Evolutionary conservation across 23 red algal genomes (phyloP), one percentile per base, ranked within the genome.

Genomic region (Agarophyton chilense): DNA sequence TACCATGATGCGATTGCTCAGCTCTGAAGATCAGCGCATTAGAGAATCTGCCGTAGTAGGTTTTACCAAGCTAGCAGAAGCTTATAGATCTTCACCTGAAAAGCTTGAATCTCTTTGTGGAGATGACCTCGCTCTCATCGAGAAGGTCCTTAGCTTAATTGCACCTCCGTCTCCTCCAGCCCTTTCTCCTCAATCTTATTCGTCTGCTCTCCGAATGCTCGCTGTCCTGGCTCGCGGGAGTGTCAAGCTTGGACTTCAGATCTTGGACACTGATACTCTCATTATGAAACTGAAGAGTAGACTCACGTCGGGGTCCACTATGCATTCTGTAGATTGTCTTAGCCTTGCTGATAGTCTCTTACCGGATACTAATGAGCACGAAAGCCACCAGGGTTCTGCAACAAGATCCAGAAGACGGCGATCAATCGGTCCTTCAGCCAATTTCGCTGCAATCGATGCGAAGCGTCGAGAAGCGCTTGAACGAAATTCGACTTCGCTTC

Each of bases 1-100:
- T 16, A 82, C 70, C 0, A 83, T 95, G 80, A 85, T 91, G 86
- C 79, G 49, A 12, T 74, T 95, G 39, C 67, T 95, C 10, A 57
- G 78, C 44, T 90, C 84, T 26, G 83, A 89, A 21, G 93, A 95
- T 68, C 83, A 89, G 32, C 66, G 93, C 47, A 95, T 95, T 46
- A 62, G 85, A 38, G 93, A 90, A 67, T 82, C 73, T 46, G 76
- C 77, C 13, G 68, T 95, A 25, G 50, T 72, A 54, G 93, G 84
- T 38, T 89, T 90, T 50, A 62, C 58, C 13, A 71, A 80, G 26
- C 78, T 95, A 24, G 79, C 84, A 68, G 85, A 95, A 44, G 67
- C 93, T 9, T 90, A 81, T 46, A 55, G 71, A 38, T 49, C 46
- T 17, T 72, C 78, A 33, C 24, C 83, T 33, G 49, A 68, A 19